Evolutionary conservation across 306 rosid species (phyloP).

Genomic region (Luffa aegyptiaca): DNA sequence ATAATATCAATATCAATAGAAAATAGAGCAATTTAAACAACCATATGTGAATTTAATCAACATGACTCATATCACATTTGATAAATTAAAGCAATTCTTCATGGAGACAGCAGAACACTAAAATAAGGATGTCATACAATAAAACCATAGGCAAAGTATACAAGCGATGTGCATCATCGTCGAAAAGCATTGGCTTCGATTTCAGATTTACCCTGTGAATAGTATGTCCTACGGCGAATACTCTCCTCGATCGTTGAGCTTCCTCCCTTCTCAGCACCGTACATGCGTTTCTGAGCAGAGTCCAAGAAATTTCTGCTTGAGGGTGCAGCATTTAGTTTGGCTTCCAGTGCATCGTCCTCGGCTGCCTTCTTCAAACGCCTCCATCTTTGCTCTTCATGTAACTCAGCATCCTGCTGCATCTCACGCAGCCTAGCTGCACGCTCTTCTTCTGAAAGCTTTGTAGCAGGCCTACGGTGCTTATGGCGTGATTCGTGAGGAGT

Average conservation of each 20-base stretch:
- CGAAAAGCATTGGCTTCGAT: conserved; percentile 66
- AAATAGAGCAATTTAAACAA: background rate
- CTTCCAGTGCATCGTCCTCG: conserved; percentile 61
- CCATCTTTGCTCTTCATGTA: conserved; percentile 94
- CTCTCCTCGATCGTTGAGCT: conserved; percentile 88
- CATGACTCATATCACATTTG: background rate
- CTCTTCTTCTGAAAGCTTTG: conserved; percentile 77
- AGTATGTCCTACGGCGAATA: conserved; percentile 86
- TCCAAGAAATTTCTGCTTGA: conserved; percentile 71
- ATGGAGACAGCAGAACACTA: background rate
- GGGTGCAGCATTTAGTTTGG: conserved; percentile 22
- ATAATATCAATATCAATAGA: background rate
- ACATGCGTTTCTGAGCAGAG: conserved; percentile 61
- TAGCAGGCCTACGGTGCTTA: conserved; percentile 45
- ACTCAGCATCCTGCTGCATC: conserved; percentile 89
- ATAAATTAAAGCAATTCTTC: background rate
- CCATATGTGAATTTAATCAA: background rate
- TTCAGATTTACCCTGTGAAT: conserved; percentile 61
- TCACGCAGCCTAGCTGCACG: conserved; percentile 72
- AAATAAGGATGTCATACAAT: background rate
- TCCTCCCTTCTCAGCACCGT: conserved; percentile 82
- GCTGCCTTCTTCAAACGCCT: conserved; percentile 82
- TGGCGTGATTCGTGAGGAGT: conserved; percentile 27
- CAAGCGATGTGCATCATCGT: conserved; percentile 26
- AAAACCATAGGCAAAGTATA: background rate